Base-by-base conservation (phyloP, 2,329 filamentous ascomycete species). In the Paecilomyces formosus region DNA sequence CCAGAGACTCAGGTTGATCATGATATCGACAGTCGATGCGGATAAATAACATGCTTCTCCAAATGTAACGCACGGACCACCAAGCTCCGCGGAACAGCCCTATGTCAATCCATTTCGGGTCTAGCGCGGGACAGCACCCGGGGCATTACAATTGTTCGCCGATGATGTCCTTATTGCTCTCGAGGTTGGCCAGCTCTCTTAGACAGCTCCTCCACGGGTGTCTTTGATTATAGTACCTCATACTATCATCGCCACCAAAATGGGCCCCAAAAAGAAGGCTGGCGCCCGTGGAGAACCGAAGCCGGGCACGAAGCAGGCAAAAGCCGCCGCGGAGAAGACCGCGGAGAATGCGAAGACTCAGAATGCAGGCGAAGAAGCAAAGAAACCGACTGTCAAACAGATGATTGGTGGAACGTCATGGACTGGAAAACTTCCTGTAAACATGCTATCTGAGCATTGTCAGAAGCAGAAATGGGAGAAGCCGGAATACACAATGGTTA, bases 381-480 rank as follows among this genome's bases (percentile, higher is more conserved):
- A 85, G 71, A 85, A 82, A 65, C 83, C 84, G 49, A 80, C 84
- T 54, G 83, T 82, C 22, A 78, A 83, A 74, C 90, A 95, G 66
- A 79, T 99, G 64, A 96, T 99, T 69, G 94, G 92, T 50, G 94
- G 94, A 54, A 86, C 91, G 59, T 97, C 92, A 65, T 99, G 94
- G 94, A 99, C 94, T 0, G 94, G 94, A 49, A 99, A 99, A 73
- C 79, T 99, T 31, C 94, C 94, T 1, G 89, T 97, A 63, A 97
- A 96, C 71, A 82, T 97, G 67, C 84, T 97, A 63, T 90, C 89
- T 35, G 94, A 97, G 79, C 90, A 96, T 75, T 97, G 92, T 68
- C 92, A 96, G 76, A 94, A 92, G 74, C 90, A 95, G 73, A 91
- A 90, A 71, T 99, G 94, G 94, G 89, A 91, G 64, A 92, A 88